phyloP scores from a whole-genome alignment of 768 basidiomycete species.

The Dioszegia aurantiaca region DNA sequence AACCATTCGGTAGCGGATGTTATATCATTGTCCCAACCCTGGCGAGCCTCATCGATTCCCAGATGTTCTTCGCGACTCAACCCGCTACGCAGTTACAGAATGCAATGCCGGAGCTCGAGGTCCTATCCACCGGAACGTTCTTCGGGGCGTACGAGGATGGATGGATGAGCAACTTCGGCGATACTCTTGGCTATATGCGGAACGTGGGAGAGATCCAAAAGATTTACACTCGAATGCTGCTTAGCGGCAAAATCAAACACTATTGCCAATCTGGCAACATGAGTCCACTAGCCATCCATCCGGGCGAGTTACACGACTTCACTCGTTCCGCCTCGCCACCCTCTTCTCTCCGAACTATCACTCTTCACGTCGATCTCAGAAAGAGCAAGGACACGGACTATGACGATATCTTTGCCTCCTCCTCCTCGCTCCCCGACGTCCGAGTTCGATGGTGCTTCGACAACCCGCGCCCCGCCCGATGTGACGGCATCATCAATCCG shows the following conservation, averaged over 20 bases:
- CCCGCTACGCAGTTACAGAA: not conserved
- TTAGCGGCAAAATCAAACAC: slow-evolving; percentile 4
- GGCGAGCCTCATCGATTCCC: slow-evolving; percentile 5
- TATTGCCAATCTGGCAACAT: slow-evolving; percentile 3
- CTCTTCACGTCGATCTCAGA: not conserved
- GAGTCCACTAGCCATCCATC: slow-evolving; percentile 1
- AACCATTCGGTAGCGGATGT: not conserved
- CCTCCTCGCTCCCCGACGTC: not conserved
- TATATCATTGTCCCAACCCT: not conserved
- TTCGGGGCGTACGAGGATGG: not conserved
- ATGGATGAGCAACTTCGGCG: not conserved
- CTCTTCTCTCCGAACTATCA: not conserved
- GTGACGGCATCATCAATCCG: not conserved
- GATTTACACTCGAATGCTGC: not conserved
- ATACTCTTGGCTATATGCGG: not conserved
- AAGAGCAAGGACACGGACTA: not conserved
- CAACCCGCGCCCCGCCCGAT: not conserved
- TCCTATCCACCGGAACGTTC: slow-evolving; percentile 1
- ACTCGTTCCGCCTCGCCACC: not conserved
- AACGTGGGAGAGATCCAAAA: not conserved
- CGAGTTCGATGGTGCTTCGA: slow-evolving; percentile 2
- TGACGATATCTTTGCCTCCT: not conserved
- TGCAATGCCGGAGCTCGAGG: slow-evolving; percentile 5
- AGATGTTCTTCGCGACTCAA: not conserved
- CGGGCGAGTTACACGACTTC: not conserved